Percentiles rank a stretch among this genome's conserved stretches.
Conservation (phyloP, 108 stramenopile genomes). For the Fistulifera solaris region DNA sequence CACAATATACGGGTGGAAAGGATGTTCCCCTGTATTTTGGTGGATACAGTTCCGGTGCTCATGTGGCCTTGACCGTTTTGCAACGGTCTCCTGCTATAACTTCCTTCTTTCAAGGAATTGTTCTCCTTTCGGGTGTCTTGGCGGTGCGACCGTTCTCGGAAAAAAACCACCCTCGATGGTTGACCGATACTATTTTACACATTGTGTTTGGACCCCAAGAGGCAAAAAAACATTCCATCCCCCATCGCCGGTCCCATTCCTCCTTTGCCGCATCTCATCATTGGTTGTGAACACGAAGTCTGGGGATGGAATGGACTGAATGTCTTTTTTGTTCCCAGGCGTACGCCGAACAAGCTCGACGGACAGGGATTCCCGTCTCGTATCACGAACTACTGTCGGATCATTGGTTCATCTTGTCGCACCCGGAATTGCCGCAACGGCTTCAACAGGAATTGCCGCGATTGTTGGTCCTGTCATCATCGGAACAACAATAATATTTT, state of each 20-base stretch:
- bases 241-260: slow-evolving; percentile 24
- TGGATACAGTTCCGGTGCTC: slow-evolving; percentile 58
- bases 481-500: too few species aligned
- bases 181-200: slow-evolving; percentile 23
- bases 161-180: too few species aligned
- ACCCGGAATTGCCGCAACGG: slow-evolving; percentile 20
- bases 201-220: slow-evolving; percentile 19
- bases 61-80: slow-evolving; percentile 42
- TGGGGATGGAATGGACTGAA: slow-evolving; percentile 44
- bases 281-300: slow-evolving; percentile 45
- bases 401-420: slow-evolving; percentile 53
- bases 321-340: slow-evolving; percentile 36
- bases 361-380: slow-evolving; percentile 16
- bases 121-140: slow-evolving; percentile 35
- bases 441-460: slow-evolving; percentile 25
- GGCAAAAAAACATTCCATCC: slow-evolving; percentile 21
- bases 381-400: slow-evolving; percentile 28
- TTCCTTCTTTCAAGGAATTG: slow-evolving; percentile 16
- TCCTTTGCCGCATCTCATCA: slow-evolving; percentile 26
- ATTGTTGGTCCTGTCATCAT: too few species aligned
- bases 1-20: not conserved
- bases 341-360: slow-evolving; percentile 20
- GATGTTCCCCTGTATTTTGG: slow-evolving; percentile 32
- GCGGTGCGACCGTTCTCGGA: not conserved
- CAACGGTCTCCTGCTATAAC: slow-evolving; percentile 21